Evolutionary conservation across 2,329 filamentous ascomycete genomes (phyloP).

Genomic region (Neocatenulostroma microsporum): DNA sequence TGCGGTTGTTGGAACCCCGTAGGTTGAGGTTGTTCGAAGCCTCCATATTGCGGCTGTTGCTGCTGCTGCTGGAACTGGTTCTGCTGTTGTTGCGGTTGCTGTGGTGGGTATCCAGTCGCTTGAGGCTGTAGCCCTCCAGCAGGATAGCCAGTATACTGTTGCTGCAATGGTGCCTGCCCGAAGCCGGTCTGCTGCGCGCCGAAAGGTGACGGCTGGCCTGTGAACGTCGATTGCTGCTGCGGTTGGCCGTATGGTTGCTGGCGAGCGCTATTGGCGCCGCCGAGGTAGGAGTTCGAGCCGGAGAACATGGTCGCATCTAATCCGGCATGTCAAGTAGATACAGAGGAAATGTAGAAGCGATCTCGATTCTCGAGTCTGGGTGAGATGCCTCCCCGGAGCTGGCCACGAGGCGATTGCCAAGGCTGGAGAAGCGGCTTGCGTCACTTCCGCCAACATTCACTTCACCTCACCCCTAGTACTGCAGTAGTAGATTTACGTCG

Average conservation of each 20-base stretch:
- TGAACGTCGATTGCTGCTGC: constrained; percentile 45
- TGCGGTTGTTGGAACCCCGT: constrained; percentile 34
- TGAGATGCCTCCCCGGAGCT: too few species aligned
- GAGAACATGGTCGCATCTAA: constrained; percentile 69
- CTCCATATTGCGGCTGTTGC: constrained; percentile 48
- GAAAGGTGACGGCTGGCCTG: constrained; percentile 46
- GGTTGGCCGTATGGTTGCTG: constrained; percentile 59
- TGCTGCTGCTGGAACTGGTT: constrained; percentile 47
- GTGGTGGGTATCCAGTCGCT: constrained; percentile 26
- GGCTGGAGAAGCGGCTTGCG: too few species aligned
- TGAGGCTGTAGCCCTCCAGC: constrained; percentile 29
- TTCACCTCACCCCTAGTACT: too few species aligned
- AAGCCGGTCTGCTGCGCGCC: constrained; percentile 48
- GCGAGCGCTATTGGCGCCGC: constrained; percentile 66
- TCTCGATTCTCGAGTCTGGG: too few species aligned
- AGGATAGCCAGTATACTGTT: constrained; percentile 62
- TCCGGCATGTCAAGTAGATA: too few species aligned
- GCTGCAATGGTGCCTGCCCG: constrained; percentile 48
- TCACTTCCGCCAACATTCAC: too few species aligned
- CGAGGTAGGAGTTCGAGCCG: constrained; percentile 76
- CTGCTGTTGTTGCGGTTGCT: constrained; percentile 32
- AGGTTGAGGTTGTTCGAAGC: constrained; percentile 40
- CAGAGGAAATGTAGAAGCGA: too few species aligned
- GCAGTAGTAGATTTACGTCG: too few species aligned
- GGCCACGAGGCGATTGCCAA: too few species aligned